Evolutionary conservation across 2,329 filamentous ascomycete species (phyloP), one percentile per base, ranked within the genome.

Genomic region (Didymella sp.): DNA sequence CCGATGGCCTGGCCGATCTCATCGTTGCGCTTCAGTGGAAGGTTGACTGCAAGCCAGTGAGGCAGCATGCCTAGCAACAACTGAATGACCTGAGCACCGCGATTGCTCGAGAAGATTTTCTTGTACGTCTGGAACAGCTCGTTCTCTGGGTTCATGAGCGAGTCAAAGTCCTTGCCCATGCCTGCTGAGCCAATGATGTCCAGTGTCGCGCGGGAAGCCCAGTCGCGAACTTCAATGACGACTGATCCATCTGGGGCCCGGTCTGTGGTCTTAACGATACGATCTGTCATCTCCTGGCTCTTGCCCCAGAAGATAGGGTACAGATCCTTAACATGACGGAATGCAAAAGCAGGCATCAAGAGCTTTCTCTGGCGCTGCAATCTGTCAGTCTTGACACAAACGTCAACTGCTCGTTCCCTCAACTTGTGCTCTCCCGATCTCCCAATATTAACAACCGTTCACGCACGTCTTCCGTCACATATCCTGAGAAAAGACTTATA

Each of bases 1-100:
- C 61, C 56, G 27, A 77, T 63, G 3, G 75, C 75, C 30, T 70
- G 64, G 30, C 70, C 66, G 33, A 78, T 71, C 35, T 77, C 73
- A 37, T 75, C 61, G 76, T 94, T 96, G 56, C 87, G 84, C 63
- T 87, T 82, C 27, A 94, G 64, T 0, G 94, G 93, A 0, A 97
- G 74, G 3, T 73, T 77, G 6, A 76, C 77, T 8, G 93, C 73
- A 7, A 95, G 42, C 80, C 84, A 85, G 4, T 79, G 72, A 0
- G 89, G 87, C 0, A 96, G 61, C 47, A 95, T 68, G n/a, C 88
- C 72, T 2, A 78, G 78, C 1, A 91, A 58, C 0, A 92, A 51
- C 13, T 82, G 81, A 15, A 92, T 70, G 15, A 87, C 53, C 43
- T 83, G 82, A 0, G 83, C 83, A 55, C 82, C 78, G 13, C 73